Conservation (phyloP, 257 asterid genomes). For the Pogostemon cablin region DNA sequence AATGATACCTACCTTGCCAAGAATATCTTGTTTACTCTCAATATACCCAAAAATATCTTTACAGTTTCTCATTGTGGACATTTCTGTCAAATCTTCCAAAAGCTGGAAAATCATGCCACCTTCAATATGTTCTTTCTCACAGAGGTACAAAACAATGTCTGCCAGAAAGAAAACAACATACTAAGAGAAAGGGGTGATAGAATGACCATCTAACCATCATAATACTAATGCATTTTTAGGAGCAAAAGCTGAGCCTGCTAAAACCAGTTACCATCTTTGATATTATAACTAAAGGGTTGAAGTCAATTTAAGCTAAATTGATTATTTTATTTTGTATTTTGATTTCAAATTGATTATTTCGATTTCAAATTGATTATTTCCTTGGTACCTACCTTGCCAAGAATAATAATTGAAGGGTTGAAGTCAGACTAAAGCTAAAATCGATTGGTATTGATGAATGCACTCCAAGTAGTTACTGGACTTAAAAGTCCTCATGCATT, state of each 20-base stretch:
- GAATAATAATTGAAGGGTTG: too few relatives aligned
- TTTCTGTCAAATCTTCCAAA: conserved; percentile 96
- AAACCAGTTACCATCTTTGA: conserved; percentile 24
- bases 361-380: too few relatives aligned
- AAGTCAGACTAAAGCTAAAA: too few relatives aligned
- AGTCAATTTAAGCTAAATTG: too few relatives aligned
- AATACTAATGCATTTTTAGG: conserved; percentile 11
- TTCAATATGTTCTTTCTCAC: conserved; percentile 97
- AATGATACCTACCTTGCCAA: conserved; percentile 75
- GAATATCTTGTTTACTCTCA: conserved; percentile 93
- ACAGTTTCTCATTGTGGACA: conserved; percentile 99
- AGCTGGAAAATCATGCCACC: conserved; percentile 99
- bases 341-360: too few relatives aligned
- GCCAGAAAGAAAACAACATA: conserved; percentile 35
- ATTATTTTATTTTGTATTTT: too few relatives aligned
- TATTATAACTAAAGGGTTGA: neutral
- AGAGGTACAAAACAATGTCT: conserved; percentile 91
- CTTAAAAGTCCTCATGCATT: neutral
- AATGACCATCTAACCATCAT: neutral
- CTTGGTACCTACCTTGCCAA: too few relatives aligned
- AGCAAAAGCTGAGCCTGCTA: conserved; percentile 8
- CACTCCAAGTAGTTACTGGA: too few relatives aligned
- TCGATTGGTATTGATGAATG: too few relatives aligned
- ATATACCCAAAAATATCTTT: conserved; percentile 90
- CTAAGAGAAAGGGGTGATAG: conserved; percentile 27